Percentiles rank a stretch among this genome's conserved stretches.
Evolutionary conservation across 192 early-diverging fungal species (phyloP).

Genomic region (Entomortierella beljakovae): DNA sequence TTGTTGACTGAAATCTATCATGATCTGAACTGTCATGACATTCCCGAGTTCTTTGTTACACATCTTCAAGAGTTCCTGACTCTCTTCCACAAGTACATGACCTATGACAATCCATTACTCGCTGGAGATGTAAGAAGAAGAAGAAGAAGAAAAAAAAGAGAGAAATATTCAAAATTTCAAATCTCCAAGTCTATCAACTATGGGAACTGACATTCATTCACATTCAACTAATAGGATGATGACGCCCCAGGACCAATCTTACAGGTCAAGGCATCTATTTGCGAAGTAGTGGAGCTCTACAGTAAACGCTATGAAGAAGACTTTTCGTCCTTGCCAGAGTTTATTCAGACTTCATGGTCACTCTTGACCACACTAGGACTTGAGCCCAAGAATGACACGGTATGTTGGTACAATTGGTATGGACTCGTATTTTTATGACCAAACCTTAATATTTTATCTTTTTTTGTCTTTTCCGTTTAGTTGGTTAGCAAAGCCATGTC

Average conservation of each 20-base stretch:
- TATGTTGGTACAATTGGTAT: slow-evolving; percentile 47
- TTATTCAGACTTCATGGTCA: slow-evolving; percentile 90
- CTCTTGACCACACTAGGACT: slow-evolving; percentile 81
- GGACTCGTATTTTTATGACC: background rate
- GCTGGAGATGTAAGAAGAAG: slow-evolving; percentile 61
- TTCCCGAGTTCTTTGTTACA: slow-evolving; percentile 98
- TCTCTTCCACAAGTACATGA: slow-evolving; percentile 90
- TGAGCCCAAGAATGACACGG: slow-evolving; percentile 83
- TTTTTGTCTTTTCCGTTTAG: slow-evolving; percentile 45
- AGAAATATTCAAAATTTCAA: background rate
- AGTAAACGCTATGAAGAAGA: slow-evolving; percentile 92
- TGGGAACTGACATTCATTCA: background rate
- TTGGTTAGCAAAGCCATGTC: slow-evolving; percentile 91
- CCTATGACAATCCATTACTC: slow-evolving; percentile 80
- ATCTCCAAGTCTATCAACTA: too few relatives aligned
- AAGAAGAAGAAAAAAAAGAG: background rate
- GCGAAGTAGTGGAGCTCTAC: slow-evolving; percentile 92
- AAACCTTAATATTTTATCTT: background rate
- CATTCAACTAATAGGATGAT: slow-evolving; percentile 71
- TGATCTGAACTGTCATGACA: slow-evolving; percentile 95
- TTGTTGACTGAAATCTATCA: slow-evolving; percentile 93
- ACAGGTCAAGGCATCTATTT: slow-evolving; percentile 93
- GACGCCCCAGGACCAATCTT: slow-evolving; percentile 86
- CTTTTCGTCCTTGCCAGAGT: slow-evolving; percentile 81
- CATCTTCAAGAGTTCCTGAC: slow-evolving; percentile 85